Percentiles rank a stretch among this genome's conserved stretches.
These are phyloP conservation scores for Raphanus raphanistrum DNA, from an alignment of 345 rosid species.

Conservation along the genomic window DNA sequence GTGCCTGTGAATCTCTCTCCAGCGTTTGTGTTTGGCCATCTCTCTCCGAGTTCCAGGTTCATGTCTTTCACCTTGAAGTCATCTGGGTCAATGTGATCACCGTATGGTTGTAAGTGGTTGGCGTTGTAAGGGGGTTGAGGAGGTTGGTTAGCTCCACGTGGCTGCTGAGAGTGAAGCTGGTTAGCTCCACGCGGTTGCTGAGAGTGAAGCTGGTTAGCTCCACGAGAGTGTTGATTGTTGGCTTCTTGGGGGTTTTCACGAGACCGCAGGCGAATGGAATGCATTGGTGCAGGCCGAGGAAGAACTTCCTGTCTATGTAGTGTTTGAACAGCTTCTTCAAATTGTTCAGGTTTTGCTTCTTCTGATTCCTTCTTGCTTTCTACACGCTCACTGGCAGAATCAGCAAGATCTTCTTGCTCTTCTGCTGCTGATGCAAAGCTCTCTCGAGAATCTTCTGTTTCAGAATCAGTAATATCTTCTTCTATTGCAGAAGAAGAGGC, in stretches of 20 bases:
- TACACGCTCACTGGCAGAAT: constrained; percentile 4
- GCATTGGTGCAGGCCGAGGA: constrained; percentile 40
- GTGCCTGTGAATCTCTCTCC: constrained; percentile 64
- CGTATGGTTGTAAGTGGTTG: constrained; percentile 24
- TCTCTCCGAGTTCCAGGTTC: constrained; percentile 65
- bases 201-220: constrained; percentile 26
- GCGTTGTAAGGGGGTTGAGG: constrained; percentile 24
- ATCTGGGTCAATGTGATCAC: constrained; percentile 39
- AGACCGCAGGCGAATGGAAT: constrained; percentile 38
- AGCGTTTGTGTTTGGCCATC: constrained; percentile 58
- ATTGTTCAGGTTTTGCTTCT: constrained; percentile 8
- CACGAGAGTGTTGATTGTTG: constrained; percentile 19
- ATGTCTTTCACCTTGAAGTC: constrained; percentile 70
- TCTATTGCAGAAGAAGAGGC: constrained; percentile 16
- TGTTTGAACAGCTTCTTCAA: constrained; percentile 27
- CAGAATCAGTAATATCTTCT: constrained; percentile 29
- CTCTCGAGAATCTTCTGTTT: constrained; percentile 32
- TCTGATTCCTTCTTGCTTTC: neutral
- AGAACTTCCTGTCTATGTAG: constrained; percentile 41
- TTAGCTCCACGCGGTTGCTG: constrained; percentile 26
- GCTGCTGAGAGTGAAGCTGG: constrained; percentile 21
- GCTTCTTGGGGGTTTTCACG: constrained; percentile 27
- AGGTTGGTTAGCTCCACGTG: constrained; percentile 30
- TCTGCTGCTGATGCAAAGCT: constrained; percentile 32
- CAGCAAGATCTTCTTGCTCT: constrained; percentile 23